A percentile compares a stretch with the other conserved stretches of the same genome.
Conservation (phyloP, 306 rosid genomes). For the Vigna angularis region DNA sequence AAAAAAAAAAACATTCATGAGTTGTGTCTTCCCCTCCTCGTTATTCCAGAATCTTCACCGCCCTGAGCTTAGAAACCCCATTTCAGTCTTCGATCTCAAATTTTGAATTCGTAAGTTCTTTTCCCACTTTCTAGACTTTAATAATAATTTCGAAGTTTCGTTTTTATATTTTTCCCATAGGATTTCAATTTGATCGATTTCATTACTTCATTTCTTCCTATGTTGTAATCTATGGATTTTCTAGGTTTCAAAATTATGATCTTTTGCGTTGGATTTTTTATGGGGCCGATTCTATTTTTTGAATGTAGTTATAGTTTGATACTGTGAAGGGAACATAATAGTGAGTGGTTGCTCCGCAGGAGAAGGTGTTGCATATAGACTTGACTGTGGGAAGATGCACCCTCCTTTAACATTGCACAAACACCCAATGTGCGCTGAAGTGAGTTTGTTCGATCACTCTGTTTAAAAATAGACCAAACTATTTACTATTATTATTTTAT, state of each 20-base stretch:
- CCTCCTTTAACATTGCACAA: slow-evolving; percentile 94
- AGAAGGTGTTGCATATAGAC: slow-evolving; percentile 47
- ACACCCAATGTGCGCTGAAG: slow-evolving; percentile 93
- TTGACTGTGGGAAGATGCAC: slow-evolving; percentile 64
- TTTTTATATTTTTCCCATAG: neutral
- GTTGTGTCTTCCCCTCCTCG: neutral
- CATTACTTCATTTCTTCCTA: neutral
- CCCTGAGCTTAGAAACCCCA: neutral
- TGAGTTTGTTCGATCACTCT: slow-evolving; percentile 55
- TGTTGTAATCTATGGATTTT: neutral
- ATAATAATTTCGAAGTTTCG: neutral
- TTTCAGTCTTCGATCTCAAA: slow-evolving; percentile 27
- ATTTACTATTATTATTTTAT: slow-evolving; percentile 11
- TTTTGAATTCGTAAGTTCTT: slow-evolving; percentile 7
- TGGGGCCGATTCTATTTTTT: slow-evolving; percentile 9
- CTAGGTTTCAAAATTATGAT: slow-evolving; percentile 28
- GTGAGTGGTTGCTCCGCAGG: slow-evolving; percentile 26
- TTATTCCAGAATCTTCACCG: neutral
- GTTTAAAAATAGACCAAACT: neutral
- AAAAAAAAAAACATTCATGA: neutral
- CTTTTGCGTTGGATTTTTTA: slow-evolving; percentile 3
- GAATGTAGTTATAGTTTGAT: neutral
- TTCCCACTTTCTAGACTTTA: neutral
- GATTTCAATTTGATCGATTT: slow-evolving; percentile 12
- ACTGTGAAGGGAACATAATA: neutral